Evolutionary conservation across 805 yeast genomes (phyloP).

Genomic region (Pichia occidentalis): DNA sequence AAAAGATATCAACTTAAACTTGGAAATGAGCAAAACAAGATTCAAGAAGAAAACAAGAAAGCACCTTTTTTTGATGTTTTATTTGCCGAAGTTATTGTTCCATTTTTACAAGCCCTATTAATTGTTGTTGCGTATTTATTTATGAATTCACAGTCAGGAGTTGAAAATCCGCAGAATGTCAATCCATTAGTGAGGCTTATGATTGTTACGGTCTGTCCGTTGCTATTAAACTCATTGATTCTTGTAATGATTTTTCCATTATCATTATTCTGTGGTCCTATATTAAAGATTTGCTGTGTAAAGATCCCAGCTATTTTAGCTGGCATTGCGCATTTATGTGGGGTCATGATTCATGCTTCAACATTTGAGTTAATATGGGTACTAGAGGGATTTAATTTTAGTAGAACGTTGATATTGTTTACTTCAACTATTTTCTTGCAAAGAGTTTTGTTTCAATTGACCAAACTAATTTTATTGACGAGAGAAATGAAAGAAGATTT

Average conservation of each 20-base stretch:
- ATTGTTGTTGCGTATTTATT: constrained; percentile 69
- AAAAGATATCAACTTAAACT: constrained; percentile 66
- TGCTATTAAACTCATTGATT: constrained; percentile 33
- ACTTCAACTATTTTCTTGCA: constrained; percentile 35
- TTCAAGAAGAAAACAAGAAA: constrained; percentile 48
- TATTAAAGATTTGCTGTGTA: constrained; percentile 29
- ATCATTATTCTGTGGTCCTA: constrained; percentile 35
- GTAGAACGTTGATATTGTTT: constrained; percentile 34
- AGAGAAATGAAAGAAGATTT: constrained; percentile 37
- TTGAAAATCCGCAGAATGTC: constrained; percentile 39
- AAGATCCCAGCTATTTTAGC: constrained; percentile 35
- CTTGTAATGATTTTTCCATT: constrained; percentile 30
- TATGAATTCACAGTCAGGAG: constrained; percentile 86
- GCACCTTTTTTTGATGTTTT: constrained; percentile 74
- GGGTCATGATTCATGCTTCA: constrained; percentile 31
- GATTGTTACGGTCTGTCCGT: constrained; percentile 46
- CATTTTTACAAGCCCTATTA: constrained; percentile 61
- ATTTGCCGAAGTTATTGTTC: constrained; percentile 74
- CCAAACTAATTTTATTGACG: constrained; percentile 31
- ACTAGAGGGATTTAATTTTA: constrained; percentile 38
- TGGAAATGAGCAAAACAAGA: constrained; percentile 51
- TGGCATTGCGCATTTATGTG: constrained; percentile 33
- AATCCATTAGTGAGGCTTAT: constrained; percentile 58
- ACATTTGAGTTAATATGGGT: constrained; percentile 33
- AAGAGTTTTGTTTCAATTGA: constrained; percentile 29